These are phyloP conservation scores for Isatis lusitanica DNA, from an alignment of 441 rosid species.

Conservation along the genomic window DNA sequence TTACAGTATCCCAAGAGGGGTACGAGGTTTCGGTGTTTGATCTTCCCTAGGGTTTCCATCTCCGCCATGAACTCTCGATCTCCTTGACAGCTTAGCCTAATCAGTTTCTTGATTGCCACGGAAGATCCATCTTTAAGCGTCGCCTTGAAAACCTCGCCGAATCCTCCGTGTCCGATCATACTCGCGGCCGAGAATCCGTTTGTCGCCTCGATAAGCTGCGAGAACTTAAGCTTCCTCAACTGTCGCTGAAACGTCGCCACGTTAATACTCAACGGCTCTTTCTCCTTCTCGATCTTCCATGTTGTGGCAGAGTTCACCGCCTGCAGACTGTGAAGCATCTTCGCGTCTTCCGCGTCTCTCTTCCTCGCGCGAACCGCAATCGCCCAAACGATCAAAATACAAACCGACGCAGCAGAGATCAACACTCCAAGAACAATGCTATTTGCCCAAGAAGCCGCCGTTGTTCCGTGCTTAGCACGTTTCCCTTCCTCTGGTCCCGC, in stretches of 20 bases:
- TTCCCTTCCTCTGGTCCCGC: slow-evolving; percentile 36
- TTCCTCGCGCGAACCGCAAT: slow-evolving; percentile 77
- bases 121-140: slow-evolving; percentile 85
- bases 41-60: slow-evolving; percentile 94
- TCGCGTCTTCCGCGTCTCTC: slow-evolving; percentile 72
- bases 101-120: slow-evolving; percentile 95
- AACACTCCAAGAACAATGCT: slow-evolving; percentile 81
- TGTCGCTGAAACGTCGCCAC: slow-evolving; percentile 91
- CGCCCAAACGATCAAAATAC: slow-evolving; percentile 72
- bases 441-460: slow-evolving; percentile 70
- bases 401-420: slow-evolving; percentile 73
- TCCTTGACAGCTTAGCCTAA: slow-evolving; percentile 87
- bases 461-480: slow-evolving; percentile 37
- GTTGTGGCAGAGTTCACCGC: slow-evolving; percentile 85
- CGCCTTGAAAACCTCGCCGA: slow-evolving; percentile 94
- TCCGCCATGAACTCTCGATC: slow-evolving; percentile 97
- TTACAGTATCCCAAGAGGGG: slow-evolving; percentile 93
- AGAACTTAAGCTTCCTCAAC: slow-evolving; percentile 80
- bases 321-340: slow-evolving; percentile 84
- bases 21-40: slow-evolving; percentile 87
- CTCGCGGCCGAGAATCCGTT: slow-evolving; percentile 87
- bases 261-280: slow-evolving; percentile 89
- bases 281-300: slow-evolving; percentile 96
- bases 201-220: slow-evolving; percentile 88
- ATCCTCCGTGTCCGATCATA: slow-evolving; percentile 87